phyloP scores from a whole-genome alignment of 2,329 filamentous ascomycete species.

The Xylaria multiplex region DNA sequence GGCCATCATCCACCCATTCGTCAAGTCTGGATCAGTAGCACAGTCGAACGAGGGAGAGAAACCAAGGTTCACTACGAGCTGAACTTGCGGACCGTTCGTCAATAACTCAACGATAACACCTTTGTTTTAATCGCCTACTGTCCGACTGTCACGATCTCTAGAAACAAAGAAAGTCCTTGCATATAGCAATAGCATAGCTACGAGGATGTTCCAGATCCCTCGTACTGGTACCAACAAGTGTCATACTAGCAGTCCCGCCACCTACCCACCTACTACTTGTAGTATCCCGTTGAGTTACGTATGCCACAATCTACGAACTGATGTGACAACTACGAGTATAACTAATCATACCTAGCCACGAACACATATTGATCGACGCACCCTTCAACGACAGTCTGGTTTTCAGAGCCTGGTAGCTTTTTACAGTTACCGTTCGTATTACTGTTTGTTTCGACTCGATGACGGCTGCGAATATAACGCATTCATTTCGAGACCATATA shows the following conservation, averaged over 20 bases:
- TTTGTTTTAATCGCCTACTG: background rate
- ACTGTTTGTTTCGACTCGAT: background rate
- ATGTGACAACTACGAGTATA: conserved; percentile 3
- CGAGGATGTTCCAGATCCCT: too few species aligned
- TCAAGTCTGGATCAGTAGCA: background rate
- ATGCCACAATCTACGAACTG: background rate
- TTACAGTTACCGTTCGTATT: background rate
- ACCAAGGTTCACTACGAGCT: background rate
- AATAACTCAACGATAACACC: background rate
- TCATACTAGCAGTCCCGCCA: too few species aligned
- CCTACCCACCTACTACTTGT: too few species aligned
- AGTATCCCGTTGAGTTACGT: background rate
- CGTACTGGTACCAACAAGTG: too few species aligned
- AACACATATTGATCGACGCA: background rate
- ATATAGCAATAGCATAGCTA: too few species aligned
- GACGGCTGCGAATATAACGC: too few species aligned
- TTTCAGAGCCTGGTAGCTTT: background rate
- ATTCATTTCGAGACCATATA: background rate
- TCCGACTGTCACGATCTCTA: too few species aligned
- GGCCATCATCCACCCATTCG: background rate
- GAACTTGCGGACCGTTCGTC: background rate
- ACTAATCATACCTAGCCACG: background rate
- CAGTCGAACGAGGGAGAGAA: background rate
- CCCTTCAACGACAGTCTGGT: background rate
- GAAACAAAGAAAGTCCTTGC: too few species aligned